Evolutionary conservation across 495 filamentous ascomycete species (phyloP), one percentile per base, ranked within the genome.

Genomic region (Recurvomyces mirabilis): DNA sequence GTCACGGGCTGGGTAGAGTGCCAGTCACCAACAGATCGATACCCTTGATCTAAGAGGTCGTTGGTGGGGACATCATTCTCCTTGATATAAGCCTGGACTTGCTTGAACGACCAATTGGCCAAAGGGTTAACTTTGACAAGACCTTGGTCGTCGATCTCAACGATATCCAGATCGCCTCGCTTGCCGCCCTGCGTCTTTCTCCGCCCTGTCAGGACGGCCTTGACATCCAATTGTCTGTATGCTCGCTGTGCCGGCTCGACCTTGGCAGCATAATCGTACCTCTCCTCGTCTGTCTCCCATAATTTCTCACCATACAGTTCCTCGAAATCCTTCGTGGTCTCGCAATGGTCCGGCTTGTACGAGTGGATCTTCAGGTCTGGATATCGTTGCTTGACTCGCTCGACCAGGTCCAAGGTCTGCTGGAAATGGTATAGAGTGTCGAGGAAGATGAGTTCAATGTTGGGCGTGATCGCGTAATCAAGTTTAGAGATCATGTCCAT

Each of bases 81-180:
- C 43, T 76, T 71, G 69, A 94, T 70, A 63, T 98, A 98, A 25
- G 73, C 71, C 64, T 85, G 77, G 34, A 98, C 91, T 60, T 95
- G 82, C 42, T 77, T 65, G 65, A 96, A 96, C 30, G 77, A 71
- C 91, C 91, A 98, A 70, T 93, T 93, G 53, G 87, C 88, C 32
- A 98, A 70, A n/a, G 91, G 93, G 68, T 98, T 98, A 72, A 98
- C 78, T 70, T 98, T 98, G 75, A 96, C 76, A 38, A 96, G 70
- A 31, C 88, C 88, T 43, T 94, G 88, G 58, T 94, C 87, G 58
- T 94, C 87, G 11, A 95, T 71, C 61, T 96, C 91, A 51, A 98
- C 74, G 61, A 98, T 79, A 52, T 82, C 78, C 34, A 98, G 74
- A 53, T 81, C 77, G 36, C 87, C 87, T 32, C 91, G 80, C 70